These are phyloP conservation scores for Sutorius australiensis DNA, from an alignment of 768 basidiomycete genomes.

Conservation along the genomic window DNA sequence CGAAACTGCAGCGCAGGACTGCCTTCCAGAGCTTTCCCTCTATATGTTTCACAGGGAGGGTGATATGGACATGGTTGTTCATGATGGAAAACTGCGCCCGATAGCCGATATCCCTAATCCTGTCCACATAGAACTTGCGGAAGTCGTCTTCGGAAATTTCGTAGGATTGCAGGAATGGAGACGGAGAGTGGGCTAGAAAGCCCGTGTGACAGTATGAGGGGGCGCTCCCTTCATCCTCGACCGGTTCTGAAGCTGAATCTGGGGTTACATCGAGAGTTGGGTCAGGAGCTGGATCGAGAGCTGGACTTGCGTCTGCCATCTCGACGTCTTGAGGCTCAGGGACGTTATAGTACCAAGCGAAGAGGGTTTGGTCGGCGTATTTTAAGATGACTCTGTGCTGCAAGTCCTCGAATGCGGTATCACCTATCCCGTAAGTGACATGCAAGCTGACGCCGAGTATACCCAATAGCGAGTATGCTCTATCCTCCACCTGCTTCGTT, in stretches of 20 bases:
- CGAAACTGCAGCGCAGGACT: slow-evolving; percentile 24
- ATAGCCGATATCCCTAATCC: slow-evolving; percentile 10
- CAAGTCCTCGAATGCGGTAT: slow-evolving; percentile 23
- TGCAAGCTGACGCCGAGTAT: slow-evolving; percentile 20
- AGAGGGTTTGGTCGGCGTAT: slow-evolving; percentile 25
- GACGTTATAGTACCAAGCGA: slow-evolving; percentile 21
- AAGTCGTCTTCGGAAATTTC: slow-evolving; percentile 22
- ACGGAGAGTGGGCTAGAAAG: slow-evolving; percentile 23
- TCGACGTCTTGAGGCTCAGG: slow-evolving; percentile 8
- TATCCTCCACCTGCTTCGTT: slow-evolving; percentile 27
- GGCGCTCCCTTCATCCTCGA: background rate
- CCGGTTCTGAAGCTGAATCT: background rate
- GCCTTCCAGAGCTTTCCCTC: slow-evolving; percentile 16
- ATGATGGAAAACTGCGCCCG: slow-evolving; percentile 15
- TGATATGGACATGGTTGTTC: slow-evolving; percentile 22
- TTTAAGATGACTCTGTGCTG: slow-evolving; percentile 22
- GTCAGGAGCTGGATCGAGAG: background rate
- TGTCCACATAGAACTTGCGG: slow-evolving; percentile 16
- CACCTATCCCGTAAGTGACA: slow-evolving; percentile 25
- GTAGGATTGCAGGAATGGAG: slow-evolving; percentile 17
- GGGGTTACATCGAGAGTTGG: background rate
- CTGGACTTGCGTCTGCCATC: slow-evolving; percentile 3
- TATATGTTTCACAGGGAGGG: slow-evolving; percentile 17
- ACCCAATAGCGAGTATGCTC: slow-evolving; percentile 30
- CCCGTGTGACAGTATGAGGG: slow-evolving; percentile 15